These are phyloP conservation scores for Daphne laureola DNA, from an alignment of 441 rosid species.

Conservation along the genomic window DNA sequence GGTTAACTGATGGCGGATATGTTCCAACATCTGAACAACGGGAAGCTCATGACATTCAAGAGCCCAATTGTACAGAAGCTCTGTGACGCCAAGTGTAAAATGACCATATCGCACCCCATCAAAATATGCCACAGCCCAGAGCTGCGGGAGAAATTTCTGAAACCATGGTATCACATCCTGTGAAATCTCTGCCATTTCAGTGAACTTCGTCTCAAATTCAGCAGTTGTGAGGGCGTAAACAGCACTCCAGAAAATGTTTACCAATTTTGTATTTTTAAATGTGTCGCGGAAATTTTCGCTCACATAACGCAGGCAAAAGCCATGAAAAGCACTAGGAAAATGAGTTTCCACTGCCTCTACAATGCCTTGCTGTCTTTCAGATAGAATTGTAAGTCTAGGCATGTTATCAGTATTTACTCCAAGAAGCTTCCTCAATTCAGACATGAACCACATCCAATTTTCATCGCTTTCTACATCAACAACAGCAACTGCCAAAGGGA, in stretches of 20 bases:
- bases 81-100: constrained; percentile 76
- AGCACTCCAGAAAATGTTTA: constrained; percentile 90
- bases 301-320: constrained; percentile 80
- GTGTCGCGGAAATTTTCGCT: constrained; percentile 91
- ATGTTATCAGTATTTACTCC: constrained; percentile 85
- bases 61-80: constrained; percentile 81
- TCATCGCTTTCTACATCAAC: constrained; percentile 77
- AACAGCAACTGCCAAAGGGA: constrained; percentile 73
- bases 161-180: constrained; percentile 74
- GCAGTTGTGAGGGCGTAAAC: constrained; percentile 81
- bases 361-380: constrained; percentile 73
- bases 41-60: constrained; percentile 95
- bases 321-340: constrained; percentile 85
- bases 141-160: constrained; percentile 59
- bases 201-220: constrained; percentile 65
- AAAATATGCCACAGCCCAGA: constrained; percentile 87
- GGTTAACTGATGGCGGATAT: constrained; percentile 51
- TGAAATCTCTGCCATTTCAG: constrained; percentile 80
- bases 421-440: constrained; percentile 83
- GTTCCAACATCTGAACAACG: constrained; percentile 88
- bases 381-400: constrained; percentile 92
- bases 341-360: constrained; percentile 90
- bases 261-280: constrained; percentile 78
- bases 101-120: constrained; percentile 83
- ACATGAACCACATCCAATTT: constrained; percentile 97